Evolutionary conservation across 139 green algal species (phyloP), one percentile per base, ranked within the genome.

Genomic region (Coccomyxa sp.): DNA sequence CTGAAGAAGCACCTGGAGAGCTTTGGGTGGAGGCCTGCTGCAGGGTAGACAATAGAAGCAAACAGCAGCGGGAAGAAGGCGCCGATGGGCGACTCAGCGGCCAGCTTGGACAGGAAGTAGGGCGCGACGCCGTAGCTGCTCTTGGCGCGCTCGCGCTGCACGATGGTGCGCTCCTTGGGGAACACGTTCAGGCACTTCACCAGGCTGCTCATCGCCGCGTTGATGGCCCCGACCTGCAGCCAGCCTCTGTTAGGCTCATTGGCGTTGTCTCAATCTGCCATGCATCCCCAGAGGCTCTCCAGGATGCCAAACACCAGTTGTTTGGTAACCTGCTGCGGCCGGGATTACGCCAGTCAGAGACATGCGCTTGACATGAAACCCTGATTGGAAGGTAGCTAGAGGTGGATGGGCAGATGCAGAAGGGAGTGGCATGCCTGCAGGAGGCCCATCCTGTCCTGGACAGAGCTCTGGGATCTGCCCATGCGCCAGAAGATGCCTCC

Each of bases 121-220:
- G 88, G 83, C 38, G 76, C 74, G 39, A 88, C 40, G 38, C 44
- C 36, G 41, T 92, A 93, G 39, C 39, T 75, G 38, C 34, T 41
- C 80, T 90, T 92, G 70, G 86, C 83, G 27, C 93, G 86, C 89
- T 98, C 94, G 10, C 93, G 80, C 16, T 82, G 71, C n/a, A 98
- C 90, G 44, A 98, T 90, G 37, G 84, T 81, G 40, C 90, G 83
- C 90, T 98, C 94, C 8, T 70, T 79, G 8, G 93, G 89, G 81
- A 98, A 98, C 18, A 95, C 85, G 39, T 89, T 95, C 70, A 97
- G 85, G 8, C 93, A 97, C 86, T 98, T 98, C 55, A 95, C 85
- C 34, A 98, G 82, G 6, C 83, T 86, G 10, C 81, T 87, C 94
- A 97, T 97, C 41, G 93, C 92, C 8, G 90, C 90, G 79, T 96